Percentiles rank a stretch among this genome's conserved stretches.
phyloP scores from a whole-genome alignment of 179 eudicot genomes.

The Heliamphora pulchella region DNA sequence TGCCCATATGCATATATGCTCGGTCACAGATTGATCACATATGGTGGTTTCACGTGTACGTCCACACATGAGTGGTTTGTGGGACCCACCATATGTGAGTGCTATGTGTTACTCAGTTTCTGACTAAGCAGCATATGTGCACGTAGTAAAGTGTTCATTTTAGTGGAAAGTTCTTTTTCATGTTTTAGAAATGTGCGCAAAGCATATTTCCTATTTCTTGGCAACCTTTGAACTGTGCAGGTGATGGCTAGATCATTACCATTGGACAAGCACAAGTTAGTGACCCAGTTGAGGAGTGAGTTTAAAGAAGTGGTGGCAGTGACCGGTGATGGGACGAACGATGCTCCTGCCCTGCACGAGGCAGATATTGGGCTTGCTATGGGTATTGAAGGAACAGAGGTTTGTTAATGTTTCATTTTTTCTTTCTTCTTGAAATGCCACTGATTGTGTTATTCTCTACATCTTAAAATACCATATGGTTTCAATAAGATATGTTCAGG shows the following conservation, averaged over 20 bases:
- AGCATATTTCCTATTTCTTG: background rate
- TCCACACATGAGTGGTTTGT: too few species aligned
- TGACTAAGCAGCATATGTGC: too few species aligned
- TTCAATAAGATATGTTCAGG: background rate
- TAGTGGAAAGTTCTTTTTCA: background rate
- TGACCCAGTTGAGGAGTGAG: slow-evolving; percentile 47
- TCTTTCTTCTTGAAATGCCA: too few species aligned
- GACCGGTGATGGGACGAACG: slow-evolving; percentile 91
- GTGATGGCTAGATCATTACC: slow-evolving; percentile 93
- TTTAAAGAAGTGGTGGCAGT: slow-evolving; percentile 76
- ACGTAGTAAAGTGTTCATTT: too few species aligned
- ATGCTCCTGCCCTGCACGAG: slow-evolving; percentile 92
- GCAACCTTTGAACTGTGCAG: slow-evolving; percentile 21
- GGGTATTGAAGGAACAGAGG: slow-evolving; percentile 97
- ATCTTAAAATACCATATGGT: background rate
- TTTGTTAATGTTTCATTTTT: slow-evolving; percentile 16
- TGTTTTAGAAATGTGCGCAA: background rate
- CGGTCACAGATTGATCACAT: too few species aligned
- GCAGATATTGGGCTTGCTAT: slow-evolving; percentile 93
- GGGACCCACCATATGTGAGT: too few species aligned
- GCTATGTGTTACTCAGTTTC: too few species aligned
- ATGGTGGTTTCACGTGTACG: too few species aligned
- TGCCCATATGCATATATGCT: too few species aligned
- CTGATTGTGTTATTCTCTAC: too few species aligned
- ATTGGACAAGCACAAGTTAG: slow-evolving; percentile 76